phyloP scores from a whole-genome alignment of 73 alveolate species.

The Paraurostyla sp. region DNA sequence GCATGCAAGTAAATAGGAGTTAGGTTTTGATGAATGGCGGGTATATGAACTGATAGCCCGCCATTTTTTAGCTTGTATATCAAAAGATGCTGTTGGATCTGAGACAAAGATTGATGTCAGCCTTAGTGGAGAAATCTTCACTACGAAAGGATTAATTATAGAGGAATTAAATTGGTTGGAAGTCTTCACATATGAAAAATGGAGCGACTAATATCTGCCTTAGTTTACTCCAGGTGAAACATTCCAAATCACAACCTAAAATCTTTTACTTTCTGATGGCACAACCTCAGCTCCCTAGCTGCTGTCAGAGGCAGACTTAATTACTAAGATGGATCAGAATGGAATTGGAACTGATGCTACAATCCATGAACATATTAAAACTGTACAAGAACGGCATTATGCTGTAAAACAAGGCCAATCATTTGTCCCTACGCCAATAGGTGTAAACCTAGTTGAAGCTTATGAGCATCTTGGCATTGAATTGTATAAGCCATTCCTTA shows the following conservation, averaged over 20 bases:
- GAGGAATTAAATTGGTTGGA: constrained; percentile 93
- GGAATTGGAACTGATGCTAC: constrained; percentile 99
- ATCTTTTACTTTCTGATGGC: constrained; percentile 86
- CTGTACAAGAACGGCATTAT: constrained; percentile 96
- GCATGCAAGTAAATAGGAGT: constrained; percentile 69
- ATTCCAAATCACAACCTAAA: constrained; percentile 70
- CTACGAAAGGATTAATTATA: constrained; percentile 89
- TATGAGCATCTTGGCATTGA: constrained; percentile 92
- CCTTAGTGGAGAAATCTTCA: constrained; percentile 92
- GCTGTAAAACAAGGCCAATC: constrained; percentile 90
- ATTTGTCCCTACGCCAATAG: constrained; percentile 96
- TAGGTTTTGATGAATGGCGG: constrained; percentile 90
- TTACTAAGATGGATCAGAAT: constrained; percentile 97
- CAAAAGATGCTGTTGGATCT: constrained; percentile 97
- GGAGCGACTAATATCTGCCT: constrained; percentile 95
- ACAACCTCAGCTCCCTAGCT: constrained; percentile 97
- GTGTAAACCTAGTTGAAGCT: constrained; percentile 95
- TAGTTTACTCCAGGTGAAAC: constrained; percentile 85
- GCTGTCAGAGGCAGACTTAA: constrained; percentile 97
- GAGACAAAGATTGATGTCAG: constrained; percentile 91
- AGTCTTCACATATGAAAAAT: constrained; percentile 94
- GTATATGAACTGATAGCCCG: constrained; percentile 97
- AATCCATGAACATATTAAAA: constrained; percentile 99
- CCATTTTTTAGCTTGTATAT: constrained; percentile 97
- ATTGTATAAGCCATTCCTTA: constrained; percentile 92